Base-by-base conservation (phyloP, 176 grass and related monocot genomes). In the Triticum turgidum region DNA sequence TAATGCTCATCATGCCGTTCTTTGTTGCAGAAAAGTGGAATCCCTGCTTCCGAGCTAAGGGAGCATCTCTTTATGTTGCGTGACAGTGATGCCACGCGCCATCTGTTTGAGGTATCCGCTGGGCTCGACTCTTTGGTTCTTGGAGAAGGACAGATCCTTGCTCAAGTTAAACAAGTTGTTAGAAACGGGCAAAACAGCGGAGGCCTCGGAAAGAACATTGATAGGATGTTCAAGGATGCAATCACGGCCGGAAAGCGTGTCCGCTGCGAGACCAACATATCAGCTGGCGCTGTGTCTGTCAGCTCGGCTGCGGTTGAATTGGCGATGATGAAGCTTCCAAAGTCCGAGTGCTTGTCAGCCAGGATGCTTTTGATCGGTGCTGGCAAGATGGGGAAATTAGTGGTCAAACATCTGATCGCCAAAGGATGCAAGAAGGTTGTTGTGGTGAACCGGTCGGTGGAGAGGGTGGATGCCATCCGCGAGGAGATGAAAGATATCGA, bases 221-320 rank as follows among this genome's bases (percentile, higher is more conserved):
- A 97, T 68, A 88, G 94, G 77, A 97, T 97, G 94, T 97, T 97
- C 94, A 97, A 97, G 84, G 94, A 94, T 77, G 94, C 94, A 77
- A 97, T 97, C 80, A 94, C 94, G 9, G 92, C 94, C 38, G 94
- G 94, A 61, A 97, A 97, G 74, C 92, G 94, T 24, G 94, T 97
- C 25, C 88, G 94, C 12, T 85, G 89, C 2, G 92, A 97, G 72
- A 97, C 92, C 27, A 97, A 97, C 68, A 97, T 94, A 82, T 97
- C 94, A 61, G 86, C 92, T 45, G 94, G 94, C 65, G 94, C 92
- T 9, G 94, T 97, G n/a, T 97, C 92, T 79, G 92, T 97, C 58
- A 97, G 94, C 78, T 97, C 94, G 52, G 94, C 94, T 29, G 94
- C 94, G 68, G 94, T 97, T 82, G 94, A 97, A 80, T 88, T 97